These are phyloP conservation scores for Pleodorina starrii DNA, from an alignment of 139 green algal genomes.

Conservation along the genomic window DNA sequence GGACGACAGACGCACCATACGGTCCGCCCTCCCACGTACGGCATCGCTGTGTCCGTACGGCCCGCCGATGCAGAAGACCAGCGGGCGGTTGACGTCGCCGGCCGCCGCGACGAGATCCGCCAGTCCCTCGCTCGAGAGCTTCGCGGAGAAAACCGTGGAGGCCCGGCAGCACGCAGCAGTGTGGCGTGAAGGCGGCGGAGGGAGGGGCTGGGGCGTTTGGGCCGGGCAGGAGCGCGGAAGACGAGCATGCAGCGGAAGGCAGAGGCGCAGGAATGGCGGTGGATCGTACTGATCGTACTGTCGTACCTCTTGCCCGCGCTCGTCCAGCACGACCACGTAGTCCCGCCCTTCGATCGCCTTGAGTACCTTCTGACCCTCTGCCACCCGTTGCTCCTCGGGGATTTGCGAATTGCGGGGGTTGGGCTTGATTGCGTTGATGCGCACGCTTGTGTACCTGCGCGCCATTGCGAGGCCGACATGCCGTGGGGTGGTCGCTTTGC, in stretches of 20 bases:
- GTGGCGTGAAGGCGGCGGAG: no score
- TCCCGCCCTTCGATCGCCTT: slow-evolving; percentile 60
- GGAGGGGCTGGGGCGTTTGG: no score
- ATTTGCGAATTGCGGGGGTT: slow-evolving; percentile 74
- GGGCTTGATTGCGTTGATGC: slow-evolving; percentile 64
- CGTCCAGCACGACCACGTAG: slow-evolving; percentile 78
- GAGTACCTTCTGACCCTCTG: slow-evolving; percentile 61
- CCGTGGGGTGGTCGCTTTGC: background rate
- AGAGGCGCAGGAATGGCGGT: background rate
- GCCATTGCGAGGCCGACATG: no score
- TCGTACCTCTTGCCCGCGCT: slow-evolving; percentile 71
- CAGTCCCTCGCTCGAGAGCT: slow-evolving; percentile 67
- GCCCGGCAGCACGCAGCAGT: no score
- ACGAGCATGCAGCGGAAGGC: background rate
- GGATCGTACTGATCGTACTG: no score
- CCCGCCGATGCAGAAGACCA: slow-evolving; percentile 67
- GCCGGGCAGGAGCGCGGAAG: no score
- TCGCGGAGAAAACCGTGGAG: no score
- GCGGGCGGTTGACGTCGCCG: slow-evolving; percentile 33
- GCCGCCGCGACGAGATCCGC: slow-evolving; percentile 75
- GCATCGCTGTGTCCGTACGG: slow-evolving; percentile 65
- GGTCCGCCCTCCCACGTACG: slow-evolving; percentile 59
- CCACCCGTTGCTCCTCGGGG: slow-evolving; percentile 43
- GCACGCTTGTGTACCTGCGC: slow-evolving; percentile 50
- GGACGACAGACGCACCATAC: slow-evolving; percentile 56